Evolutionary conservation across 805 yeast genomes (phyloP), one percentile per base, ranked within the genome.

Genomic region (Suhomyces canberraensis): DNA sequence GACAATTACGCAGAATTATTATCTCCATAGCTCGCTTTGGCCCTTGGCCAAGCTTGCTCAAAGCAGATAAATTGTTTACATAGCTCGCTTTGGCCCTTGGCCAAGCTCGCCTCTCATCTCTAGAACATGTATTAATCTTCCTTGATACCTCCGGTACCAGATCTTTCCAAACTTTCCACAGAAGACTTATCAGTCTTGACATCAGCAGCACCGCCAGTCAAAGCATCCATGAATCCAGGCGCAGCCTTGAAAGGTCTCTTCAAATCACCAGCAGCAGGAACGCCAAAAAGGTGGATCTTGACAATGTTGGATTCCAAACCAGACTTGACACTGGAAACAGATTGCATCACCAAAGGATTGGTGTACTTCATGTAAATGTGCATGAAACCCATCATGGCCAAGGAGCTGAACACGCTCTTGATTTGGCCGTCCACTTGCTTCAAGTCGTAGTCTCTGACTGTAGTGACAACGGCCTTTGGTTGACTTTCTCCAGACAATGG

Each of bases 321-420:
- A 51, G 85, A 71, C 78, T 93, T 93, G 54, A 93, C 70, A 35
- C 96, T 91, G 36, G 95, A 78, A 51, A 93, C 78, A 46, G 90
- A 81, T 73, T 93, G 98, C 89, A 91, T 84, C 50, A 93, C 80
- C 60, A 93, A 77, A 42, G 98, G 98, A 69, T 93, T 89, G 64
- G 97, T 89, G 76, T 88, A 93, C 68, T 88, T 84, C 95, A 93
- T 79, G 79, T 91, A 91, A 45, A 93, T 58, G 67, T 93, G 98
- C 98, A 91, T 90, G 81, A 91, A 85, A 17, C 84, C 95, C 90
- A 93, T 90, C 95, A 93, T 88, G 54, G 95, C 96, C 51, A 90
- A 60, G 47, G 95, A 84, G 46, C 95, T 85, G 74, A 83, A 81
- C 49, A 88, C 77, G 47, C 95, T 79, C 67, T 85, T 88, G 64